Conservation (phyloP, 441 rosid species). For the Populus hybrid region DNA sequence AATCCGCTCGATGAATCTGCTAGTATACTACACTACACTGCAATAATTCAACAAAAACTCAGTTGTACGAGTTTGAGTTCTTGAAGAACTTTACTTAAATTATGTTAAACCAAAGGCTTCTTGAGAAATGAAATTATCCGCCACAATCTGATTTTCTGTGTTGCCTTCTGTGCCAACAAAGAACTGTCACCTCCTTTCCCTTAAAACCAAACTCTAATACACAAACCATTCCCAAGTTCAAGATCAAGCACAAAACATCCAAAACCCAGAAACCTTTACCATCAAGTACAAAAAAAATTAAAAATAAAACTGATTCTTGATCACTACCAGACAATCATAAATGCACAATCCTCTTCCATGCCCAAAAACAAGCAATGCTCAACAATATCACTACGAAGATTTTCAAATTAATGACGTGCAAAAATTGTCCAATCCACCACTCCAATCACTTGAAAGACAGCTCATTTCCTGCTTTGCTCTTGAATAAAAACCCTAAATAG, state of each 20-base stretch:
- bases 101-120: constrained; percentile 37
- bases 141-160: constrained; percentile 29
- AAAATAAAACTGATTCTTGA: constrained; percentile 5
- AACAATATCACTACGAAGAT: constrained; percentile 13
- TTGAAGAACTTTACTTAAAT: constrained; percentile 17
- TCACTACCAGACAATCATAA: constrained; percentile 21
- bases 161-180: constrained; percentile 25
- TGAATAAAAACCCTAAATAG: constrained; percentile 32
- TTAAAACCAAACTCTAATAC: constrained; percentile 18
- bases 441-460: constrained; percentile 24
- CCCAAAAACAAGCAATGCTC: constrained; percentile 20
- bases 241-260: constrained; percentile 15
- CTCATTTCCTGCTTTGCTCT: constrained; percentile 22
- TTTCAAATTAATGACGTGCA: constrained; percentile 16
- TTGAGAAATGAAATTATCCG: constrained; percentile 31
- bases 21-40: constrained; percentile 11
- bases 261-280: constrained; percentile 19
- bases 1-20: constrained; percentile 16
- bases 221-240: constrained; percentile 32
- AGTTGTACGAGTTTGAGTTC: background rate
- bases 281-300: constrained; percentile 3
- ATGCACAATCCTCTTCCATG: constrained; percentile 48
- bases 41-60: constrained; percentile 15
- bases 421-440: constrained; percentile 24
- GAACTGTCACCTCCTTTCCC: constrained; percentile 32